phyloP scores from a whole-genome alignment of 177 flowering plant species.

The Vitis hybrid region DNA sequence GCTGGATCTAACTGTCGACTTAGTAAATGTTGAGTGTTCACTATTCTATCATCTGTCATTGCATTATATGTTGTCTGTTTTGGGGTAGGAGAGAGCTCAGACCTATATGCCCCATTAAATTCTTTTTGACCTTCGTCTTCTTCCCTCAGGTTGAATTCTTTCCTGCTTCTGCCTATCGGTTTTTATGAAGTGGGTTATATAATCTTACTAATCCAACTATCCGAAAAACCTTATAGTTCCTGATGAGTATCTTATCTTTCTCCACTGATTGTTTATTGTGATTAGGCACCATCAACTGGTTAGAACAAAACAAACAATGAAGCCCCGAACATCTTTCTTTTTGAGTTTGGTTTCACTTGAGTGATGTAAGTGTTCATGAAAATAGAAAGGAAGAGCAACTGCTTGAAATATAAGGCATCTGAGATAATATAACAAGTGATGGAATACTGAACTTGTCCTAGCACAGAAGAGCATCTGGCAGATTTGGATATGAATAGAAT shows the following conservation, averaged over 20 bases:
- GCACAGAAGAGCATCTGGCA: neutral
- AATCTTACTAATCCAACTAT: neutral
- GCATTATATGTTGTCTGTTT: no score
- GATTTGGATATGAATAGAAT: neutral
- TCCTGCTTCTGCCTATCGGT: neutral
- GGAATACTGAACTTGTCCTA: slow-evolving; percentile 8
- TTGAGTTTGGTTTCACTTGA: neutral
- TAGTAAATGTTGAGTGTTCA: no score
- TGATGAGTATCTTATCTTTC: neutral
- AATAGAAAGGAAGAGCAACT: neutral
- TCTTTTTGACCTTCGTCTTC: neutral
- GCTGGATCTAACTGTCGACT: no score
- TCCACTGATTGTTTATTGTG: no score
- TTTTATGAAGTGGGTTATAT: neutral
- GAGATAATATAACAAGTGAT: neutral
- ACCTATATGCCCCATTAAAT: neutral
- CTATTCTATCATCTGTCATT: no score
- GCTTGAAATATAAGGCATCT: slow-evolving; percentile 2
- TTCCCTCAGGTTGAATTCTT: neutral
- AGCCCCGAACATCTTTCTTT: neutral
- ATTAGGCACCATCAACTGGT: no score
- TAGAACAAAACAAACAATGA: neutral
- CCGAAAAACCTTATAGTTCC: neutral
- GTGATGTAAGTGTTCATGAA: neutral
- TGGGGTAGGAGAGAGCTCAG: no score